Evolutionary conservation across 176 grass and related monocot genomes (phyloP), one percentile per base, ranked within the genome.

Genomic region (Avena insularis): DNA sequence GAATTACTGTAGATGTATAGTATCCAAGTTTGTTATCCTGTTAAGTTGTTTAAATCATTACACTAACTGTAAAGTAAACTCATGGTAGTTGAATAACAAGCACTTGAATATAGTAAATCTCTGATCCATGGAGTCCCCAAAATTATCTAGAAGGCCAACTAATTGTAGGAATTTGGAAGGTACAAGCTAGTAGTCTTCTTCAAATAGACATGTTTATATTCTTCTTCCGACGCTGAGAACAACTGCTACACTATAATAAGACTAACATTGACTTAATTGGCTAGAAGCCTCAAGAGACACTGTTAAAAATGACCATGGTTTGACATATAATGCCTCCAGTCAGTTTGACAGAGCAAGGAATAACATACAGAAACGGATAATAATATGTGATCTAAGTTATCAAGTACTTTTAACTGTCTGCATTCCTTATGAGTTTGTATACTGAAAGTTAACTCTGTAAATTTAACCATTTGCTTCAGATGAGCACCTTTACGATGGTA

Each of bases 401-500:
- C 16, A 15, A 76, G 9, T 87, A 51, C 14, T 55, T 8, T 51
- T 17, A 5, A 77, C 25, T 63, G 40, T n/a, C 21, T 86, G 12
- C 36, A 88, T 85, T 81, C 9, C 43, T 21, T 58, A 88, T 40
- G 80, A 83, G 60, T 60, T 77, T 70, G 12, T 60, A 45, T 50
- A 40, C 15, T 47, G 9, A 25, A 86, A 83, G 27, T 68, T 29
- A 60, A 75, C 38, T 63, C 56, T 79, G 23, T 87, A 12, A 45
- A 80, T 77, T 70, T 11, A 87, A 73, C 55, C 16, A 21, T 72
- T 68, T 63, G 62, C 64, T 89, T 86, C 87, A 98, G 97, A 98
- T 98, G 97, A 98, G 97, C 77, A 98, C 94, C 46, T 98, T 96
- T 78, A 98, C 96, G 48, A 98, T 96, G 97, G 92, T 98, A 72